Conservation (phyloP, 345 rosid genomes). For the Hirschfeldia incana region DNA sequence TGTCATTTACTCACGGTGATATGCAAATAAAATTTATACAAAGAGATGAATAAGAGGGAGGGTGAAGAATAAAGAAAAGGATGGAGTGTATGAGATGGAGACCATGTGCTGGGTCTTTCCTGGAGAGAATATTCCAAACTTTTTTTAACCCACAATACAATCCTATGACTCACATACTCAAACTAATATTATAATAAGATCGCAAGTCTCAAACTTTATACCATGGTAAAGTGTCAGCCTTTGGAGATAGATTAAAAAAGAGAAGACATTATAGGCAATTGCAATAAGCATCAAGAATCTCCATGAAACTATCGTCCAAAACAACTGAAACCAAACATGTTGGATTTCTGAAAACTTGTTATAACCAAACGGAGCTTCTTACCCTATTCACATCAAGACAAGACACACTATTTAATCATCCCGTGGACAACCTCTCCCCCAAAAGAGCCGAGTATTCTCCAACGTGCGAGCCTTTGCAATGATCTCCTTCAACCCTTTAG, state of each 20-base stretch:
- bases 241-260: not conserved
- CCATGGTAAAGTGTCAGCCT: not conserved
- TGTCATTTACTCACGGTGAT: not conserved
- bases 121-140: constrained; percentile 8
- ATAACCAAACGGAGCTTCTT: constrained; percentile 3
- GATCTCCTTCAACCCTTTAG: not conserved
- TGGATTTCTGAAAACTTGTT: not conserved
- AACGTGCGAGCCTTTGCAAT: constrained; percentile 11
- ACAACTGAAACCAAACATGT: not conserved
- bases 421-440: not conserved
- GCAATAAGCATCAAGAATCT: not conserved
- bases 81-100: constrained; percentile 22
- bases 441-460: constrained; percentile 13
- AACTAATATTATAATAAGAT: not conserved
- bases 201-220: not conserved
- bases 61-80: constrained; percentile 24
- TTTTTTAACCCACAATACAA: not conserved
- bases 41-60: not conserved
- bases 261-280: not conserved
- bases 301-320: not conserved
- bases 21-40: not conserved
- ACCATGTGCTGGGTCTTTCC: constrained; percentile 12
- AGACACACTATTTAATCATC: not conserved
- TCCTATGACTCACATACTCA: not conserved
- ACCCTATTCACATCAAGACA: constrained; percentile 12